Evolutionary conservation across 2,329 filamentous ascomycete species (phyloP), one percentile per base, ranked within the genome.

Genomic region (Monosporascus sp.): DNA sequence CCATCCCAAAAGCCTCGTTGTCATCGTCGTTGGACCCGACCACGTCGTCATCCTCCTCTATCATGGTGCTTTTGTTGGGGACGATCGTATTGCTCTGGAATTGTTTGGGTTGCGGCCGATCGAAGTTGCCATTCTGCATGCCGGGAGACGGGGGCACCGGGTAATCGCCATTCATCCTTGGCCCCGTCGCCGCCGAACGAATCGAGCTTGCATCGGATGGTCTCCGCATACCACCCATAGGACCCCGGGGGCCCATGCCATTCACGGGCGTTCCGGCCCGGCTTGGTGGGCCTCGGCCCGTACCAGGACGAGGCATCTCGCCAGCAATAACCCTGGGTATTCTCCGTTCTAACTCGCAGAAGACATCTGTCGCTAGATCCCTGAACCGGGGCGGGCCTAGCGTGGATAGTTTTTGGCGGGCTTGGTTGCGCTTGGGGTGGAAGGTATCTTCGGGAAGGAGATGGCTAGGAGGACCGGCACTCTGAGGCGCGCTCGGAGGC

Each of bases 61-160:
- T 85, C 86, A 97, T 92, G 1, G 90, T 97, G 65, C 93, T 96
- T 74, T 97, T 99, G 68, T 97, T 97, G 1, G 94, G 94, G 34
- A 97, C 88, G 64, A 97, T 96, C 0, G 91, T 97, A 67, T 96
- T 97, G 67, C 88, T 93, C 68, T 96, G 92, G 60, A 96, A 91
- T 38, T 91, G 91, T 68, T 95, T 96, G 17, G 90, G 88, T 60
- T 90, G 83, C 5, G 92, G 92, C 46, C 90, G 81, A 43, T 87
- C 86, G 59, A 85, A 88, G 50, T 88, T 85, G 63, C 85, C 84
- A 47, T 79, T 79, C 7, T 76, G 76, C 48, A 82, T 58, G 50
- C 79, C 77, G 7, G 84, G 84, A 11, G 84, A 86, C 11, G 80
- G 77, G 56, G 82, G 86, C 47, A 84, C 78, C 40, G 73, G 75